phyloP scores from a whole-genome alignment of 164 flowering plant species.

The Liquidambar formosana region DNA sequence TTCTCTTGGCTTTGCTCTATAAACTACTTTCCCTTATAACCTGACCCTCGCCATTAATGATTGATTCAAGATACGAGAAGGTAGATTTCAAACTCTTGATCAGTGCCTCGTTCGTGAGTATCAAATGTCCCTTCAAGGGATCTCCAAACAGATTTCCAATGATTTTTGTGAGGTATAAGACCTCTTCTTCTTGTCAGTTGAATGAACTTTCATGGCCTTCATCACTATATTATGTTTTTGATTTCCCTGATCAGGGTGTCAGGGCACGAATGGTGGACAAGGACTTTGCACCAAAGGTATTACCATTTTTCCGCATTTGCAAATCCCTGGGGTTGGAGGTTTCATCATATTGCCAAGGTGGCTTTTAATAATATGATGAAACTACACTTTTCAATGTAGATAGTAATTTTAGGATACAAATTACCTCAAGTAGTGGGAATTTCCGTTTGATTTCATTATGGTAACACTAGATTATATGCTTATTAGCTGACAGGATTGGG shows the following conservation, averaged over 20 bases:
- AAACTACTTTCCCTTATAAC: not conserved
- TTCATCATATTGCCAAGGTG: not conserved
- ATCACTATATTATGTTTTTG: not conserved
- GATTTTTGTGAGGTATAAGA: conserved; percentile 45
- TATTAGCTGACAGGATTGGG: too few relatives aligned
- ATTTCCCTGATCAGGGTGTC: conserved; percentile 32
- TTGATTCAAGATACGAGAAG: conserved; percentile 46
- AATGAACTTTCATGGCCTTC: not conserved
- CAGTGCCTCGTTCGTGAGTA: conserved; percentile 52
- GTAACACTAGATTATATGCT: too few relatives aligned
- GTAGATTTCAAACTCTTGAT: conserved; percentile 48
- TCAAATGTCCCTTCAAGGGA: conserved; percentile 46
- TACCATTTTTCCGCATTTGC: not conserved
- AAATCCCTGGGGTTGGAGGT: not conserved
- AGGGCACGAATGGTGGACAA: conserved; percentile 50
- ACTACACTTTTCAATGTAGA: too few relatives aligned
- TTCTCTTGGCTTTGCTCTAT: not conserved
- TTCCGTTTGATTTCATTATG: too few relatives aligned
- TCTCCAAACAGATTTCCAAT: conserved; percentile 26
- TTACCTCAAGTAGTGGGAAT: too few relatives aligned
- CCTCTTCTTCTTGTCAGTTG: not conserved
- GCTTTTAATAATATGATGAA: not conserved
- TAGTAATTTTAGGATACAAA: too few relatives aligned
- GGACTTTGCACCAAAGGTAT: conserved; percentile 53
- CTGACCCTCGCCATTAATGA: not conserved